phyloP scores from a whole-genome alignment of 192 early-diverging fungal species.

The Coemansia sp. region DNA sequence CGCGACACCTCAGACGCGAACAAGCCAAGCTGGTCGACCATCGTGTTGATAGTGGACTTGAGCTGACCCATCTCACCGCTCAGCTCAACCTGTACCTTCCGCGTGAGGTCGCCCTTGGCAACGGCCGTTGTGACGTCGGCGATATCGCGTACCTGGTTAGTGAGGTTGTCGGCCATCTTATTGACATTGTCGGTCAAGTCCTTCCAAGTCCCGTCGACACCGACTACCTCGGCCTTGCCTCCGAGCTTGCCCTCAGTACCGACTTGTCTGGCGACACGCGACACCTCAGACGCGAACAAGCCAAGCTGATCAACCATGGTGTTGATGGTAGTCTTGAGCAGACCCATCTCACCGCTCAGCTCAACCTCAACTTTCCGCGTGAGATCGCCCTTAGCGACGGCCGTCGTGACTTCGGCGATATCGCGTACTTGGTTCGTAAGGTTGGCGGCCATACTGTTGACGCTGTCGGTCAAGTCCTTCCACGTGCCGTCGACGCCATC shows the following conservation, averaged over 20 bases:
- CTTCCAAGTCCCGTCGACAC: conserved; percentile 60
- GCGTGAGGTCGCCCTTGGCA: conserved; percentile 55
- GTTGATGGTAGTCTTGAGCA: conserved; percentile 60
- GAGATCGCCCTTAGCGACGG: conserved; percentile 59
- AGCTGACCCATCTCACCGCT: conserved; percentile 61
- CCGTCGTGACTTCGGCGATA: conserved; percentile 59
- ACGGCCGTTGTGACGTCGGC: conserved; percentile 60
- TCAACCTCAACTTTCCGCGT: conserved; percentile 46
- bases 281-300: conserved; percentile 61
- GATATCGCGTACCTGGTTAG: conserved; percentile 57
- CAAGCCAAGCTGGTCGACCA: conserved; percentile 49
- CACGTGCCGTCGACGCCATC: conserved; percentile 35
- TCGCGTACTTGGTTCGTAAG: conserved; percentile 60
- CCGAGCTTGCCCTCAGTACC: conserved; percentile 71
- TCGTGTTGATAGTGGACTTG: conserved; percentile 61
- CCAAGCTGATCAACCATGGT: conserved; percentile 62
- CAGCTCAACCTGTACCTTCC: conserved; percentile 54
- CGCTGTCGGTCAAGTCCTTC: conserved; percentile 51
- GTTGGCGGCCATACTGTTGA: conserved; percentile 62
- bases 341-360: conserved; percentile 43
- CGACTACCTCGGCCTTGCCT: conserved; percentile 51
- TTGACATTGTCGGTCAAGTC: conserved; percentile 63
- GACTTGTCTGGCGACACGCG: conserved; percentile 64
- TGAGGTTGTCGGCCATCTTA: conserved; percentile 61
- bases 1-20: conserved; percentile 21